Base-by-base conservation (phyloP, 2,329 filamentous ascomycete species). In the Diaporthe sp. region DNA sequence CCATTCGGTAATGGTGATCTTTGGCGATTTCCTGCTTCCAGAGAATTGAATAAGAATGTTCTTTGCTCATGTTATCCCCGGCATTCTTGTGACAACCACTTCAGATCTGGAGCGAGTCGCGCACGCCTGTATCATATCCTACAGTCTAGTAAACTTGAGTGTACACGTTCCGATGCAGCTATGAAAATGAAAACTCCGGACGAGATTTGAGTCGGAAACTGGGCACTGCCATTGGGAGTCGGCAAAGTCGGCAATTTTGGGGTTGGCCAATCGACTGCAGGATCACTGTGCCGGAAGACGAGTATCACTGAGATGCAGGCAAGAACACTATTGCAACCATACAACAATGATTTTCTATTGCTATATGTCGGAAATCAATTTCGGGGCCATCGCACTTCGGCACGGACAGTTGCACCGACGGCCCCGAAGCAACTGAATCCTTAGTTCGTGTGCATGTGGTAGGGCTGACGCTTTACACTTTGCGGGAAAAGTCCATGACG, bases 401-500 rank as follows among this genome's bases (percentile, higher is more conserved):
- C 13, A 51, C 25, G 31, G 13, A 68, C n/a, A 22, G n/a, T 68
- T 68, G 46, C 65, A 15, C 65, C 65, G 65, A 68, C 65, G 46
- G 65, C 13, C 65, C 46, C 31, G 44, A 68, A 31, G 65, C 34
- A 39, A 13, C 44, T 51, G 31, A 39, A 7, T 19, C 22, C 22
- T 39, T 68, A 68, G 65, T 68, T 39, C 22, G 31, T 8, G 12
- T 17, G 39, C 25, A 39, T 68, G 31, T 39, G 46, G 46, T 68
- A 68, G 65, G 46, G 65, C 65, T 68, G 46, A 68, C 46, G 12
- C 31, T 68, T 53, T 68, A 68, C 46, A 39, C 13, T 68, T 53
- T 10, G 17, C 65, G 65, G 44, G 28, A 31, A 71, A 71, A 55
- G 37, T 75, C 74, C 51, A 76, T 76, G 74, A 76, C 74, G 74